These are phyloP conservation scores for Sporisorium iseilematis-ciliati DNA, from an alignment of 1,284 basidiomycete genomes.

Conservation along the genomic window DNA sequence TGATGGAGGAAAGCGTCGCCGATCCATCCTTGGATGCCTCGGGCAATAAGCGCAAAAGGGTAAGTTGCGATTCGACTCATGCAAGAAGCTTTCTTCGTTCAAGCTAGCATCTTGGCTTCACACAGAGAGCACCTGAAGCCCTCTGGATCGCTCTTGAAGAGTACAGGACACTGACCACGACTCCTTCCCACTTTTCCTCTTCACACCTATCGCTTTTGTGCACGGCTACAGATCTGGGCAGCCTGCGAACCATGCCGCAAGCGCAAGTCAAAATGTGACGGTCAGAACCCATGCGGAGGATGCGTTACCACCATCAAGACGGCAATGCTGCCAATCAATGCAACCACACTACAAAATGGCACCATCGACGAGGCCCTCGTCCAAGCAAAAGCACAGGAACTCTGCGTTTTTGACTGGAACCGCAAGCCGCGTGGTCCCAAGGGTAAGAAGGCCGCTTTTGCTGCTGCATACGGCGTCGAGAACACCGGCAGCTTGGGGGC, in stretches of 20 bases:
- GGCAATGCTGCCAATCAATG: slow-evolving; percentile 41
- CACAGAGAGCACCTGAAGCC: background rate
- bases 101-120: background rate
- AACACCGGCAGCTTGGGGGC: slow-evolving; percentile 30
- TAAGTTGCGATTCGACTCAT: slow-evolving; percentile 4
- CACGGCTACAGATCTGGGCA: slow-evolving; percentile 51
- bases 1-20: slow-evolving; percentile 14
- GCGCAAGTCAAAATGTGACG: slow-evolving; percentile 59
- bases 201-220: too few species aligned
- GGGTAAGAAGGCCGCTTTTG: slow-evolving; percentile 51
- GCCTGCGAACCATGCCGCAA: slow-evolving; percentile 59
- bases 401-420: slow-evolving; percentile 61
- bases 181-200: background rate
- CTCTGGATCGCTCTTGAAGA: background rate
- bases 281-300: slow-evolving; percentile 52
- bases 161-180: background rate
- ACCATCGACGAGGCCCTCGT: slow-evolving; percentile 35
- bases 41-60: slow-evolving; percentile 48
- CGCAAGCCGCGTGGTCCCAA: slow-evolving; percentile 60
- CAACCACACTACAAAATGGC: slow-evolving; percentile 28
- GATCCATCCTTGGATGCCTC: slow-evolving; percentile 26
- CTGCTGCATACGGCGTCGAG: slow-evolving; percentile 39
- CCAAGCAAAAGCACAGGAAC: slow-evolving; percentile 38
- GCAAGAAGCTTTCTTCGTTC: background rate
- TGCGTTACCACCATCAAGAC: slow-evolving; percentile 54